These are phyloP conservation scores for Talaromyces sp. DNA, from an alignment of 2,329 filamentous ascomycete genomes.

Conservation along the genomic window DNA sequence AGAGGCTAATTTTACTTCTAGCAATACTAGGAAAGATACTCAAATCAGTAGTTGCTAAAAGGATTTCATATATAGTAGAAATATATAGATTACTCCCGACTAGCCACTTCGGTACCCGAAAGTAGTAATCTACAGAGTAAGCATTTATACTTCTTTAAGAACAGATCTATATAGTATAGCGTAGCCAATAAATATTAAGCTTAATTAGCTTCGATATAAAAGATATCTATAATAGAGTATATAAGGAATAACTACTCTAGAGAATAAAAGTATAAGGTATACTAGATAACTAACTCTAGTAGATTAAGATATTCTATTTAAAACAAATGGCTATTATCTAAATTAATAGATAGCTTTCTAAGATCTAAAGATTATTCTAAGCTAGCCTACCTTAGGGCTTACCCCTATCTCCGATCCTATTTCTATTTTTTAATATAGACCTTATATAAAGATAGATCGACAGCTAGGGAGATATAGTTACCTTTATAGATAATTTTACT, in stretches of 20 bases:
- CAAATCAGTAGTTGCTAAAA: constrained; percentile 34
- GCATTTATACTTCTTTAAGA: constrained; percentile 34
- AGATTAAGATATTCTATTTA: constrained; percentile 32
- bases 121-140: constrained; percentile 38
- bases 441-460: constrained; percentile 37
- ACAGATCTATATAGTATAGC: constrained; percentile 2
- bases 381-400: constrained; percentile 30
- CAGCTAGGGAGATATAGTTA: constrained; percentile 23
- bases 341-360: constrained; percentile 19
- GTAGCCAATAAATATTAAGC: constrained; percentile 10
- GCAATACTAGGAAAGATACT: constrained; percentile 32
- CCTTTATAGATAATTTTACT: constrained; percentile 23
- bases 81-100: constrained; percentile 34
- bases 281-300: constrained; percentile 24
- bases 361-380: constrained; percentile 16
- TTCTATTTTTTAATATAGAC: constrained; percentile 44
- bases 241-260: constrained; percentile 36
- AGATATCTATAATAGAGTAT: constrained; percentile 45
- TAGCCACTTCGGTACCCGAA: constrained; percentile 42
- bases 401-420: constrained; percentile 41
- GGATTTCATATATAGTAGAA: constrained; percentile 34
- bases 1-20: constrained; percentile 24
- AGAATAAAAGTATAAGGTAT: constrained; percentile 30
- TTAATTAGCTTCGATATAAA: constrained; percentile 44
- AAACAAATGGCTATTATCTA: constrained; percentile 25